Conservation (phyloP, 176 grass and related monocot species). For the Zea mays region DNA sequence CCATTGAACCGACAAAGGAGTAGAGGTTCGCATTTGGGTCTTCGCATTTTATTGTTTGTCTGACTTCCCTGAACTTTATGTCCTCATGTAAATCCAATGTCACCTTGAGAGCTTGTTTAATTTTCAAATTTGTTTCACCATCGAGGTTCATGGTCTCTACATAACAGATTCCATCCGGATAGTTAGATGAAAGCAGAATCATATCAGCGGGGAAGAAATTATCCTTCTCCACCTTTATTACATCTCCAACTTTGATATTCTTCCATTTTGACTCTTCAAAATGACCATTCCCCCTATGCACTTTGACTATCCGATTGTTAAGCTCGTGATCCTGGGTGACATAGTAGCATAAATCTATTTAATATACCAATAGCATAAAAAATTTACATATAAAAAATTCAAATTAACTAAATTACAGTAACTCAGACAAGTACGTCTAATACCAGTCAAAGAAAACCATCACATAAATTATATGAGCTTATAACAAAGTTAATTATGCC, state of each 20-base stretch:
- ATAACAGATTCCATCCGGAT: constrained; percentile 93
- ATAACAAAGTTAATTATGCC: background rate
- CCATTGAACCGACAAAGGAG: constrained; percentile 89
- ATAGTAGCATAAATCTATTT: constrained; percentile 35
- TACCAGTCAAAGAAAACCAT: background rate
- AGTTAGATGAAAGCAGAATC: constrained; percentile 94
- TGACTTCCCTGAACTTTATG: constrained; percentile 52
- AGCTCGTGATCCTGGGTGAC: constrained; percentile 80
- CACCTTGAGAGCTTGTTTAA: constrained; percentile 83
- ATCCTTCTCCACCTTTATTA: constrained; percentile 98
- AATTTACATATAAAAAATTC: constrained; percentile 1
- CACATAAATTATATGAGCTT: background rate
- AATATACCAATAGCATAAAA: constrained; percentile 24
- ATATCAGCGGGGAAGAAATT: constrained; percentile 95
- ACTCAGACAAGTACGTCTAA: background rate
- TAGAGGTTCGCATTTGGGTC: constrained; percentile 95
- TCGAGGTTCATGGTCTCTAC: constrained; percentile 99
- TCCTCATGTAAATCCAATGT: constrained; percentile 71
- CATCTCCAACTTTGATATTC: constrained; percentile 80
- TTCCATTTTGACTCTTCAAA: constrained; percentile 80
- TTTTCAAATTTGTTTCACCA: constrained; percentile 98
- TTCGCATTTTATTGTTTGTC: constrained; percentile 75
- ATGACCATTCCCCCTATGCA: constrained; percentile 57
- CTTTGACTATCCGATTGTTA: constrained; percentile 81
- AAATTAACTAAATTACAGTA: constrained; percentile 10